Evolutionary conservation across 1,139 yeast species (phyloP).

Genomic region (Diutina ranongensis): DNA sequence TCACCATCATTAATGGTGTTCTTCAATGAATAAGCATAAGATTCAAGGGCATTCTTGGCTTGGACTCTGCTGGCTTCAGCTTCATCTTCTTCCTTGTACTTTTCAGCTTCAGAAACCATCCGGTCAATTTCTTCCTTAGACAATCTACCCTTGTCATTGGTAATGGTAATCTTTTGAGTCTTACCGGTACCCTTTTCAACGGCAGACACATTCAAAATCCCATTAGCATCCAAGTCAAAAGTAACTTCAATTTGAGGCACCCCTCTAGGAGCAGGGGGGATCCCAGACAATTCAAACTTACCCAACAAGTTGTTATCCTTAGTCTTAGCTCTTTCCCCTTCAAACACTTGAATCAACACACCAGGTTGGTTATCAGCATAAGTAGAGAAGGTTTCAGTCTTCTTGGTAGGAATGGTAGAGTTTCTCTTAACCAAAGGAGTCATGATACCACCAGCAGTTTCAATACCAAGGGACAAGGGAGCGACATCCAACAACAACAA

Average conservation of each 20-base stretch:
- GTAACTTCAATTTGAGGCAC: constrained; percentile 7
- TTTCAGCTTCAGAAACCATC: constrained; percentile 92
- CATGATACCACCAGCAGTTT: constrained; percentile 7
- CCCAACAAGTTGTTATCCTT: constrained; percentile 7
- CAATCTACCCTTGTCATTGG: constrained; percentile 95
- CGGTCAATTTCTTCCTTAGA: constrained; percentile 86
- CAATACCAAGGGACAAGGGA: constrained; percentile 7
- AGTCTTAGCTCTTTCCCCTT: constrained; percentile 7
- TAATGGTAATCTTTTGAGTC: constrained; percentile 84
- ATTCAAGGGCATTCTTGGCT: constrained; percentile 65
- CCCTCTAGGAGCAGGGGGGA: constrained; percentile 7
- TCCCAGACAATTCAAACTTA: constrained; percentile 7
- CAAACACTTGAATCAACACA: constrained; percentile 7
- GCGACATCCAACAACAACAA: constrained; percentile 7
- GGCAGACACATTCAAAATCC: constrained; percentile 7
- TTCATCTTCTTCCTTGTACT: constrained; percentile 76
- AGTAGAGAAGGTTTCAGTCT: constrained; percentile 7
- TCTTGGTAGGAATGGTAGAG: constrained; percentile 7
- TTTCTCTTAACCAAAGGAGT: constrained; percentile 6
- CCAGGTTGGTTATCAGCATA: constrained; percentile 7
- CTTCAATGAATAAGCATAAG: constrained; percentile 73
- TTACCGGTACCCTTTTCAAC: constrained; percentile 10
- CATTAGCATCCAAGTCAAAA: constrained; percentile 7
- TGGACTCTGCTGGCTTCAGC: constrained; percentile 30
- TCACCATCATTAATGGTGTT: constrained; percentile 45